Evolutionary conservation across 2,329 filamentous ascomycete genomes (phyloP), one percentile per base, ranked within the genome.

Genomic region (Paradendryphiella salina): DNA sequence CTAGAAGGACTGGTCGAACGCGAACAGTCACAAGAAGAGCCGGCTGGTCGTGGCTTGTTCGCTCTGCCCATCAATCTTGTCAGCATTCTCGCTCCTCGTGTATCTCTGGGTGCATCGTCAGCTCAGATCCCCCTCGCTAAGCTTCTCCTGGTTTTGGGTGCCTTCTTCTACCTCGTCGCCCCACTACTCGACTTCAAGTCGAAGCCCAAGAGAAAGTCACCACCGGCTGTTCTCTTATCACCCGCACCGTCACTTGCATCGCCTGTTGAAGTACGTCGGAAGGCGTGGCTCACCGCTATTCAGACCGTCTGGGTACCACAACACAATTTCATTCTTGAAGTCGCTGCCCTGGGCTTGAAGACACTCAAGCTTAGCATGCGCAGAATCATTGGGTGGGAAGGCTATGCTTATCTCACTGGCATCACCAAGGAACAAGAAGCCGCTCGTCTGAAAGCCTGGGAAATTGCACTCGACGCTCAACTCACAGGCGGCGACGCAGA

Each of bases 271-370:
- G 88, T 96, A 37, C 87, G 91, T 42, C 85, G 88, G 53, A 89
- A 91, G 70, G 92, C 92, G 26, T 96, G 93, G 92, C 85, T 95
- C 50, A 96, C 92, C 3, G 89, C 92, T 6, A 87, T 96, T 52
- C 92, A 96, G 74, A 93, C 88, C 3, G 89, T 96, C 18, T 95
- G 91, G 83, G 89, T 96, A 11, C 93, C 93, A 9, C 84, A 87
- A 15, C 90, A 96, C 71, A 89, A 87, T 60, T 92, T 96, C 70
- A 81, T 93, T 60, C 83, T 95, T 3, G 93, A 96, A 72, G 87
- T 89, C 47, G 85, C 89, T 13, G 92, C 91, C 3, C 80, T 96
- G 18, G 79, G 85, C 5, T 78, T 90, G 34, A 94, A 96, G 77
- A 89, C 86, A 46, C 73, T 88, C 48, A 96, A 96, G 73, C 86